Evolutionary conservation across 805 yeast genomes (phyloP).

Genomic region (Wickerhamomyces queroliae): DNA sequence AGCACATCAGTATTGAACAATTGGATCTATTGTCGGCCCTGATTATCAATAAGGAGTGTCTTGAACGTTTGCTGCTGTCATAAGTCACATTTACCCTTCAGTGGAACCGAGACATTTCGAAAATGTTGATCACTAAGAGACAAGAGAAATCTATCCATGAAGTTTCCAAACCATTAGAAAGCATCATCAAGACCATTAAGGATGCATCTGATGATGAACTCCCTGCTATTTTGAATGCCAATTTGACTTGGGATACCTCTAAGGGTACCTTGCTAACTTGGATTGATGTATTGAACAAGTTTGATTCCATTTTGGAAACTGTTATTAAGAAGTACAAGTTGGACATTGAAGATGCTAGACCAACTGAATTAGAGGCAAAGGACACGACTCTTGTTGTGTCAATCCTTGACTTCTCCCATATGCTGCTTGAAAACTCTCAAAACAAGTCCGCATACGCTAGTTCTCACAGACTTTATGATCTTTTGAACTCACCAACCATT

Average conservation of each 20-base stretch:
- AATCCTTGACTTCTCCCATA: constrained; percentile 54
- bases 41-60: too few species aligned
- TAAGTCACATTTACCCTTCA: too few species aligned
- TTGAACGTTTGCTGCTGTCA: too few species aligned
- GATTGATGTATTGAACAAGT: constrained; percentile 68
- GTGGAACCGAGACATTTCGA: neutral
- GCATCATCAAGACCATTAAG: constrained; percentile 32
- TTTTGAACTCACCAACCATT: constrained; percentile 56
- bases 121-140: constrained; percentile 22
- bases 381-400: constrained; percentile 47
- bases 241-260: constrained; percentile 53
- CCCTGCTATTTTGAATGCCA: constrained; percentile 29
- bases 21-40: too few species aligned
- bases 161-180: constrained; percentile 26
- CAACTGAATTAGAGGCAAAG: constrained; percentile 34
- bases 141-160: constrained; percentile 19
- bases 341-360: constrained; percentile 38
- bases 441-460: constrained; percentile 67
- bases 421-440: constrained; percentile 62
- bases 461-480: constrained; percentile 48
- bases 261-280: constrained; percentile 69
- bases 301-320: constrained; percentile 60
- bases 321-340: constrained; percentile 49
- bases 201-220: constrained; percentile 34
- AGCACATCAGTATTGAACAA: too few species aligned